Base-by-base conservation (phyloP, 768 basidiomycete species). In the Mycena haematopus region DNA sequence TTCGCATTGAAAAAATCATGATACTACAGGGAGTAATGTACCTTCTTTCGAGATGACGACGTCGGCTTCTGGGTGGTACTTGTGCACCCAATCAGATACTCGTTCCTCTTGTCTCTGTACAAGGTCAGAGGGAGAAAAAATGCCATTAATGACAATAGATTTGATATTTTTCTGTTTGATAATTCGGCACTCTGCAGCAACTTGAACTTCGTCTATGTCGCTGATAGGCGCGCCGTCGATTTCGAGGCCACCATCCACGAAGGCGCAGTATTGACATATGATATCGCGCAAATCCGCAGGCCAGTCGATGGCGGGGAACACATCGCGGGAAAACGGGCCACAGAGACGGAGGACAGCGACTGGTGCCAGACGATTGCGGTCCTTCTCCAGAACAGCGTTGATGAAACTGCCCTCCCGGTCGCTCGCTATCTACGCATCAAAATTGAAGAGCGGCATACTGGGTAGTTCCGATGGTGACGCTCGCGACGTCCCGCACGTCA, bases 271-370 rank as follows among this genome's bases (percentile, higher is more conserved):
- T 6, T 72, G 74, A 59, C 80, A 76, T 15, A 79, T 75, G 24
- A 82, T 65, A 1, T 62, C 19, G 47, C 78, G 74, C 29, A 87
- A 66, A 42, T 78, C 77, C 19, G 53, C 71, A 0, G 86, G 86
- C 65, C 84, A 86, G n/a, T 81, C 82, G 17, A 82, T 75, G 52
- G 84, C 85, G 0, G 86, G 86, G 19, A 82, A 84, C 6, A 79
- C 77, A 3, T 81, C 80, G 11, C 70, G 74, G 6, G 82, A 81
- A 70, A 81, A 85, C 0, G 82, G 82, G 21, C 82, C 83, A 58
- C 82, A 84, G 19, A 87, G 76, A 56, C 86, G 81, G 44, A 87
- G 76, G 40, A 86, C 82, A 0, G 84, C 86, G 0, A 87, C 85
- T 31, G 78, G 79, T 38, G 81, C 77, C 11, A 87, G 75, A 6